Evolutionary conservation across 805 yeast species (phyloP).

Genomic region (Hanseniaspora valbyensis): DNA sequence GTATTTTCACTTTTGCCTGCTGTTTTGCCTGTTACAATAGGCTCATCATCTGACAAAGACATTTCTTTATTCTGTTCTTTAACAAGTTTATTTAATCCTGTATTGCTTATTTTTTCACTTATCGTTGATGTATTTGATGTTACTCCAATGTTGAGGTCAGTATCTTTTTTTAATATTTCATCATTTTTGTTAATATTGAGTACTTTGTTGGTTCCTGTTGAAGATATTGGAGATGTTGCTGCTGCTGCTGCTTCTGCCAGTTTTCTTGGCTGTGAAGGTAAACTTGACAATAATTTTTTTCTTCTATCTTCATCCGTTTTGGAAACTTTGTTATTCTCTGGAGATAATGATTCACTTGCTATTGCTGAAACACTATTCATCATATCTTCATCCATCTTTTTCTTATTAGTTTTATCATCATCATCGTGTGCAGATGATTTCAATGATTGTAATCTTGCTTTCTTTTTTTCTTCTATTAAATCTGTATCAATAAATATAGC

Average conservation of each 20-base stretch:
- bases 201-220: not conserved
- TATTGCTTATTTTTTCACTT: not conserved
- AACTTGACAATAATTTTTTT: constrained; percentile 8
- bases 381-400: too few species aligned
- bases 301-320: constrained; percentile 13
- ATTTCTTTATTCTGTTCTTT: not conserved
- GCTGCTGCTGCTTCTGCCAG: constrained; percentile 3
- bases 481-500: constrained; percentile 4
- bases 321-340: not conserved
- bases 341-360: not conserved
- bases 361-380: not conserved
- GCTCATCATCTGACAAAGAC: not conserved
- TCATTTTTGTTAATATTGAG: too few species aligned
- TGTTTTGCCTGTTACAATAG: not conserved
- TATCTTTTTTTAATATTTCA: not conserved
- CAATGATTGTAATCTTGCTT: not conserved
- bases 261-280: constrained; percentile 15
- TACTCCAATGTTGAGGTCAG: not conserved
- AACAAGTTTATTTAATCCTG: too few species aligned
- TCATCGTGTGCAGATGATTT: too few species aligned
- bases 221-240: not conserved
- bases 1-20: not conserved
- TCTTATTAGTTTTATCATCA: too few species aligned
- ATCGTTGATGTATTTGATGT: not conserved
- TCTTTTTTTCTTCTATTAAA: constrained; percentile 8